Evolutionary conservation across 345 rosid species (phyloP).

Genomic region (Isatis tinctoria): DNA sequence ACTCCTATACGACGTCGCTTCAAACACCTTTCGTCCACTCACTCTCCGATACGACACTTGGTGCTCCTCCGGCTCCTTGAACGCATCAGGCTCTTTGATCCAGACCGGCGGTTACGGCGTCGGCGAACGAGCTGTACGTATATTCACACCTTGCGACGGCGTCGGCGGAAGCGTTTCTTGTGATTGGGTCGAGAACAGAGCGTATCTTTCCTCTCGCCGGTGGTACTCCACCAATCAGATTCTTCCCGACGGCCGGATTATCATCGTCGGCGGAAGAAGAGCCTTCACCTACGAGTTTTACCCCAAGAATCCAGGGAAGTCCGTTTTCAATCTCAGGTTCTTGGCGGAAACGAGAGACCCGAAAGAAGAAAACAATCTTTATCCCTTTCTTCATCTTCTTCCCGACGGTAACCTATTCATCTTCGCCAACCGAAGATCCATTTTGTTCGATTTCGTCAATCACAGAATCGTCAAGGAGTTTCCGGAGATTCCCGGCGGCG

Average conservation of each 20-base stretch:
- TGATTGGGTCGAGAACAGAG: slow-evolving; percentile 59
- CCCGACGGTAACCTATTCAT: slow-evolving; percentile 76
- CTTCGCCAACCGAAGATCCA: slow-evolving; percentile 71
- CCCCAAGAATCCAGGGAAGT: slow-evolving; percentile 38
- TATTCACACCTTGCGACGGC: slow-evolving; percentile 47
- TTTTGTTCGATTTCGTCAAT: slow-evolving; percentile 44
- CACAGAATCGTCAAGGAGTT: slow-evolving; percentile 49
- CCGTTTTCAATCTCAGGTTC: slow-evolving; percentile 44
- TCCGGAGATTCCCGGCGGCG: slow-evolving; percentile 54
- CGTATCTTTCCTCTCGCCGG: slow-evolving; percentile 38
- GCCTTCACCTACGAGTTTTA: slow-evolving; percentile 62
- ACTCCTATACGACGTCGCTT: slow-evolving; percentile 52
- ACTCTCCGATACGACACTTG: slow-evolving; percentile 67
- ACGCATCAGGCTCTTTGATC: slow-evolving; percentile 58
- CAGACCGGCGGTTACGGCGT: slow-evolving; percentile 83
- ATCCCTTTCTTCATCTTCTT: slow-evolving; percentile 68
- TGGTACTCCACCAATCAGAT: slow-evolving; percentile 84
- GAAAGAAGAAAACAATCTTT: slow-evolving; percentile 70
- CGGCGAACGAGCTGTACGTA: slow-evolving; percentile 57
- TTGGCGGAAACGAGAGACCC: slow-evolving; percentile 61
- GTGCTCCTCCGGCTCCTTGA: slow-evolving; percentile 82
- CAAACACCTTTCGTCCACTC: slow-evolving; percentile 57
- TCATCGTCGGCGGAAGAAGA: slow-evolving; percentile 69
- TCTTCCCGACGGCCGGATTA: slow-evolving; percentile 71
- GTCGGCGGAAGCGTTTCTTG: slow-evolving; percentile 28